A percentile compares a stretch with the other conserved stretches of the same genome.
Evolutionary conservation across 495 filamentous ascomycete species (phyloP).

Genomic region (Trichoderma virens): DNA sequence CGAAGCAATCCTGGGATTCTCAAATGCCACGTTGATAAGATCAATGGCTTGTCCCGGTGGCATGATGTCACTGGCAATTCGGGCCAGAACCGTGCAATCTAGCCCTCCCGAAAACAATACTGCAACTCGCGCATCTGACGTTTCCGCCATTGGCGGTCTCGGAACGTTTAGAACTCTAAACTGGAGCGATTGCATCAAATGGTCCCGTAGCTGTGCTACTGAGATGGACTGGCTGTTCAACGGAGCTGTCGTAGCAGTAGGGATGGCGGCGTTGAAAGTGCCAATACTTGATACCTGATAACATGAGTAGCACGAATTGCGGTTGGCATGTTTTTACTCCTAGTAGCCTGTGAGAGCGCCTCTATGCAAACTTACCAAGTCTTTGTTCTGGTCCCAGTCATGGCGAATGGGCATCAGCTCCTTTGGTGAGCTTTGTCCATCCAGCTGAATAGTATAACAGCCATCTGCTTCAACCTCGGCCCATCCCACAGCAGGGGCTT

Average conservation of each 20-base stretch:
- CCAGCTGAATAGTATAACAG: slow-evolving; percentile 56
- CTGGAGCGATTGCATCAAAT: slow-evolving; percentile 56
- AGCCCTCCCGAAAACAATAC: slow-evolving; percentile 92
- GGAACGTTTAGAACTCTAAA: slow-evolving; percentile 64
- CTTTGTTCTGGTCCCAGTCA: slow-evolving; percentile 3
- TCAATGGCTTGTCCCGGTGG: slow-evolving; percentile 64
- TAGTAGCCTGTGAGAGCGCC: slow-evolving; percentile 17
- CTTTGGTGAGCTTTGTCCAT: slow-evolving; percentile 17
- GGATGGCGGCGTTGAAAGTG: slow-evolving; percentile 50
- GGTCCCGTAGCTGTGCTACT: slow-evolving; percentile 47
- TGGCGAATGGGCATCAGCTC: slow-evolving; percentile 18
- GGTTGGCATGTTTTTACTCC: not conserved
- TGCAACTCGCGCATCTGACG: slow-evolving; percentile 50
- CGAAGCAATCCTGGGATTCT: slow-evolving; percentile 71
- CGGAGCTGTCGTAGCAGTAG: slow-evolving; percentile 17
- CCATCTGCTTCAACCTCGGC: slow-evolving; percentile 77
- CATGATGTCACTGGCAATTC: slow-evolving; percentile 72
- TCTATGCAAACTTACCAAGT: not conserved
- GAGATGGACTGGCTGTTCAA: slow-evolving; percentile 44
- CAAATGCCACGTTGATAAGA: slow-evolving; percentile 92
- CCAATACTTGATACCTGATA: slow-evolving; percentile 53
- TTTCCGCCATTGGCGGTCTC: slow-evolving; percentile 33
- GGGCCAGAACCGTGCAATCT: slow-evolving; percentile 83
- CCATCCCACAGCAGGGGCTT: slow-evolving; percentile 50
- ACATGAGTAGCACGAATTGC: slow-evolving; percentile 23